These are phyloP conservation scores for Acanthamoeba royreba DNA, from an alignment of 208 protist genomes.

Conservation along the genomic window DNA sequence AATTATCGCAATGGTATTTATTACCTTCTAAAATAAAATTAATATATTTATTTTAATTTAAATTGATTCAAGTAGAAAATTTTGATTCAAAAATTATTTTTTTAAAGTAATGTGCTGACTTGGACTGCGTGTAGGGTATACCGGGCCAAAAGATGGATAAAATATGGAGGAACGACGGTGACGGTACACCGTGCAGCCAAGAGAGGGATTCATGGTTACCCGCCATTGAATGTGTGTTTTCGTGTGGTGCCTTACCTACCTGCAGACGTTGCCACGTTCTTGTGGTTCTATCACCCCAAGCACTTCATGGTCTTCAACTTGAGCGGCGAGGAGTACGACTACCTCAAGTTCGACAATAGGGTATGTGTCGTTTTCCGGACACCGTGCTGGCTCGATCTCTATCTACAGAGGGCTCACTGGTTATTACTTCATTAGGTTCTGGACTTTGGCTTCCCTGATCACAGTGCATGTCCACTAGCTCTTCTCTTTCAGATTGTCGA, in stretches of 20 bases:
- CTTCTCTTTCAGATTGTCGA: constrained; percentile 39
- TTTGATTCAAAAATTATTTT: neutral
- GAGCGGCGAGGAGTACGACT: constrained; percentile 31
- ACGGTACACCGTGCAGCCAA: neutral
- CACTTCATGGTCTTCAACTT: constrained; percentile 53
- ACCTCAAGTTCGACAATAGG: constrained; percentile 33
- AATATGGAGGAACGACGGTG: constrained; percentile 1
- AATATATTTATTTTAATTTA: neutral
- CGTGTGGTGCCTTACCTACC: neutral
- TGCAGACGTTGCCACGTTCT: constrained; percentile 16
- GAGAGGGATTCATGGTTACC: too few species aligned
- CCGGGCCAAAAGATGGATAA: constrained; percentile 28
- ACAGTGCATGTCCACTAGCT: constrained; percentile 40
- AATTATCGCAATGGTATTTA: constrained; percentile 55
- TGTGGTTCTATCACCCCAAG: neutral
- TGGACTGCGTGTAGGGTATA: neutral
- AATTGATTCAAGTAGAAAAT: neutral
- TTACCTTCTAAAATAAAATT: neutral
- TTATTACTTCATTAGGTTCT: neutral
- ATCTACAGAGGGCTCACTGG: too few species aligned
- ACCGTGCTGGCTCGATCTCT: too few species aligned
- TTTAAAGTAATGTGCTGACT: neutral
- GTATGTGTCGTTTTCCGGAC: neutral
- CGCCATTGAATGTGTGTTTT: neutral
- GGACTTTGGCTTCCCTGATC: constrained; percentile 48